Conservation (phyloP, 2,329 filamentous ascomycete genomes). For the Sporothrix schenckii region DNA sequence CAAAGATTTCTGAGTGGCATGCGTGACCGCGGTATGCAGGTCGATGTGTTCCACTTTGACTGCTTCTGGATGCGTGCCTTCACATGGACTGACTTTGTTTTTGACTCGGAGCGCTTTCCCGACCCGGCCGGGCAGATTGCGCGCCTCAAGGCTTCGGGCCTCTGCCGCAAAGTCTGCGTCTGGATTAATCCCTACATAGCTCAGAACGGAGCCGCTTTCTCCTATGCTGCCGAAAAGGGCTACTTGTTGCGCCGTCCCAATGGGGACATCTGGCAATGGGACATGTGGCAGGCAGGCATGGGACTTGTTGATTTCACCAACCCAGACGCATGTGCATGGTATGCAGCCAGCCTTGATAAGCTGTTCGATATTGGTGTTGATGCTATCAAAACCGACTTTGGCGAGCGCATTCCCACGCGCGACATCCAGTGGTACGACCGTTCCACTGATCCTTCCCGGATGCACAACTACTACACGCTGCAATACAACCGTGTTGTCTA, state of each 20-base stretch:
- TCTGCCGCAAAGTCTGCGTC: conserved; percentile 68
- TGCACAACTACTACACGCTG: conserved; percentile 80
- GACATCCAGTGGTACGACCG: conserved; percentile 67
- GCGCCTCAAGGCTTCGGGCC: conserved; percentile 63
- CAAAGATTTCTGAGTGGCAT: conserved; percentile 70
- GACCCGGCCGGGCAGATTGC: conserved; percentile 67
- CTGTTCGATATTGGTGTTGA: conserved; percentile 72
- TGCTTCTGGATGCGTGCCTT: conserved; percentile 79
- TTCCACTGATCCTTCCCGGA: conserved; percentile 61
- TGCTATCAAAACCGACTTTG: conserved; percentile 75
- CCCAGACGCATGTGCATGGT: conserved; percentile 68
- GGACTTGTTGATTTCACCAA: conserved; percentile 75
- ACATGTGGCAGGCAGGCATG: conserved; percentile 78
- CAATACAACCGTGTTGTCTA: conserved; percentile 72
- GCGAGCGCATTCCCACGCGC: conserved; percentile 68
- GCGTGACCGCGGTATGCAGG: conserved; percentile 63
- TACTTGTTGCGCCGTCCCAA: conserved; percentile 71
- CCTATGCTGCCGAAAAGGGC: conserved; percentile 64
- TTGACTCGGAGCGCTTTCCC: conserved; percentile 68
- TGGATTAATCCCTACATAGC: conserved; percentile 79
- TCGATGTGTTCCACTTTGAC: conserved; percentile 76
- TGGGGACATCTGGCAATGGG: conserved; percentile 74
- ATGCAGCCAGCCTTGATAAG: conserved; percentile 60
- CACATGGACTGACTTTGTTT: conserved; percentile 75
- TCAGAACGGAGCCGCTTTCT: conserved; percentile 68